These are phyloP conservation scores for Punica granatum DNA, from an alignment of 345 rosid genomes.

Conservation along the genomic window DNA sequence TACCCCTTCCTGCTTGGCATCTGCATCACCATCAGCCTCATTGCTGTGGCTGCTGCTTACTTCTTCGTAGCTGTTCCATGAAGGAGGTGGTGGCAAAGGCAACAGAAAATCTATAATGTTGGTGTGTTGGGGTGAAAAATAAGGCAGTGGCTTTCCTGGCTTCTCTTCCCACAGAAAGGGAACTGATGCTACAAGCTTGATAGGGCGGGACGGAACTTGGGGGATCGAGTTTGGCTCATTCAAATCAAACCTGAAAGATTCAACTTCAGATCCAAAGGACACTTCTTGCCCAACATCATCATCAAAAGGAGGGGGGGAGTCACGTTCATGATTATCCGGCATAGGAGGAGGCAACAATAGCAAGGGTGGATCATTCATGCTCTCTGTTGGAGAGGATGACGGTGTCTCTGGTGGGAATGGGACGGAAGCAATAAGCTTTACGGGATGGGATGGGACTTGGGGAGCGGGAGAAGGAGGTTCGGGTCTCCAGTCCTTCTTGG, in stretches of 20 bases:
- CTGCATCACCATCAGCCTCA: neutral
- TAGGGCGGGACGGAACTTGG: constrained; percentile 2
- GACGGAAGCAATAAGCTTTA: constrained; percentile 54
- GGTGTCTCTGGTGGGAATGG: constrained; percentile 73
- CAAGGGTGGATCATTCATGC: constrained; percentile 6
- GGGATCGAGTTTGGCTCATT: constrained; percentile 14
- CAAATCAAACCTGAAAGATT: neutral
- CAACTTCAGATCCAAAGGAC: neutral
- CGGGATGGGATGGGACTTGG: constrained; percentile 26
- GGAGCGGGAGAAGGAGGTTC: constrained; percentile 24
- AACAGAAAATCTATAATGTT: neutral
- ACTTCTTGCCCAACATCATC: constrained; percentile 9
- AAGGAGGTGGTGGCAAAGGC: neutral
- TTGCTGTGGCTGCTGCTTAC: neutral
- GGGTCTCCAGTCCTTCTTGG: constrained; percentile 69
- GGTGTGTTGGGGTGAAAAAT: neutral
- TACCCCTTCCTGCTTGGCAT: constrained; percentile 5
- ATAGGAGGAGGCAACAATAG: constrained; percentile 16
- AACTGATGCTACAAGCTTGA: constrained; percentile 32
- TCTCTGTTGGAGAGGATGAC: constrained; percentile 3
- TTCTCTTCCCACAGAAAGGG: constrained; percentile 21
- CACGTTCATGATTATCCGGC: constrained; percentile 3
- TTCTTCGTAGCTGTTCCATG: neutral
- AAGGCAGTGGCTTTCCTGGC: constrained; percentile 17
- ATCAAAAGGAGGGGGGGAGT: constrained; percentile 5